These are phyloP conservation scores for Sambucus nigra DNA, from an alignment of 129 eudicot genomes.

Conservation along the genomic window DNA sequence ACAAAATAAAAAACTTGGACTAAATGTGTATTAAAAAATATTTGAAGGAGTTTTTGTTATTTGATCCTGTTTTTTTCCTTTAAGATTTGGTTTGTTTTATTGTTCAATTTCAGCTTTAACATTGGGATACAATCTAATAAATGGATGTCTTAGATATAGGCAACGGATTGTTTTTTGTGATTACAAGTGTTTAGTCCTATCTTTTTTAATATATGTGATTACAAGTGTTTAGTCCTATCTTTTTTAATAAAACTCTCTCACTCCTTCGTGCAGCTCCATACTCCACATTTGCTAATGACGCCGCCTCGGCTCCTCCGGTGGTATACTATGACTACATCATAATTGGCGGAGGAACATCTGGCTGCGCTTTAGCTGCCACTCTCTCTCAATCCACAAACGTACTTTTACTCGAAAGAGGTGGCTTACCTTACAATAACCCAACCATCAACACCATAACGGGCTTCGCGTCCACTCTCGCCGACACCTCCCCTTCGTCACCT, in stretches of 20 bases:
- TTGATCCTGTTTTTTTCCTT: no score
- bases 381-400: conserved; percentile 57
- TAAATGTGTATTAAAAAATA: no score
- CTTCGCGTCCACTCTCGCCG: conserved; percentile 33
- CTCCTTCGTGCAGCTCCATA: conserved; percentile 49
- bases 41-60: no score
- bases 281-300: conserved; percentile 54
- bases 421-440: conserved; percentile 48
- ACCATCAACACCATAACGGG: conserved; percentile 34
- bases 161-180: no score
- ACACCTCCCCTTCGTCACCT: conserved; percentile 54
- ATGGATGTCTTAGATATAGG: no score
- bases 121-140: no score
- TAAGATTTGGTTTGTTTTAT: no score
- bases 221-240: not conserved
- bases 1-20: no score
- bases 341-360: conserved; percentile 87
- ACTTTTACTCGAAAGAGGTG: conserved; percentile 69
- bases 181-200: no score
- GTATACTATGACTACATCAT: conserved; percentile 66
- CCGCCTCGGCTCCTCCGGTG: conserved; percentile 38
- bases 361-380: conserved; percentile 78
- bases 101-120: no score
- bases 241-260: not conserved
- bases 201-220: not conserved